Conservation (phyloP, 2,329 filamentous ascomycete species). For the Sporothrix brasiliensis region DNA sequence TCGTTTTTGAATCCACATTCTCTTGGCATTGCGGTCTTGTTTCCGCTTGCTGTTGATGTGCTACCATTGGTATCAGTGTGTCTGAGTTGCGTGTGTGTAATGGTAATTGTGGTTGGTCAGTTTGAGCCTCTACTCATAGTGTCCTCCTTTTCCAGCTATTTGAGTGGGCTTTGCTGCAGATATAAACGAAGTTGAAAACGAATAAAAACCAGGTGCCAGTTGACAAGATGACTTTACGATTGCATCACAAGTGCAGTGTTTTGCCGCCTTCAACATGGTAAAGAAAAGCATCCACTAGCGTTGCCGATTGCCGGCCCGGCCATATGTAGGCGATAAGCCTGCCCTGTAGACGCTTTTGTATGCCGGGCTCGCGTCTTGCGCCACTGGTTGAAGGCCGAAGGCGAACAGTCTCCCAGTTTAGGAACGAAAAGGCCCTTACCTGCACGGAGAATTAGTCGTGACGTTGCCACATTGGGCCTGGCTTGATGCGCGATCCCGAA, state of each 20-base stretch:
- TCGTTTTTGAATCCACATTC: background rate
- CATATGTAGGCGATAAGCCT: background rate
- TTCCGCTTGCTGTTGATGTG: background rate
- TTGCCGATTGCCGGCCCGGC: constrained; percentile 23
- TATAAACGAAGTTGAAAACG: background rate
- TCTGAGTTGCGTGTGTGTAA: background rate
- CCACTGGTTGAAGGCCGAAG: constrained; percentile 15
- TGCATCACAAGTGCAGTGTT: background rate
- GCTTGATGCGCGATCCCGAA: constrained; percentile 11
- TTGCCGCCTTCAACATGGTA: too few species aligned
- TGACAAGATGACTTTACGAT: background rate
- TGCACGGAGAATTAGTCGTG: background rate
- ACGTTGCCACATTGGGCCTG: constrained; percentile 17
- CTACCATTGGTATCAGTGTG: background rate
- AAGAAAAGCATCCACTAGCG: constrained; percentile 3
- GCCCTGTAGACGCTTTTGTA: background rate
- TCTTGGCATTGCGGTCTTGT: background rate
- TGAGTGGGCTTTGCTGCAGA: background rate
- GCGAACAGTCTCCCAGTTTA: background rate
- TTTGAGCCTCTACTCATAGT: background rate
- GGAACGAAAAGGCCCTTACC: background rate
- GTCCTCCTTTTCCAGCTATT: background rate
- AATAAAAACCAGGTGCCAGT: background rate
- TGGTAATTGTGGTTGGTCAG: background rate
- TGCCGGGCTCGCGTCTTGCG: background rate